Conservation (phyloP, 331 rosid genomes). For the Ulmus americana region DNA sequence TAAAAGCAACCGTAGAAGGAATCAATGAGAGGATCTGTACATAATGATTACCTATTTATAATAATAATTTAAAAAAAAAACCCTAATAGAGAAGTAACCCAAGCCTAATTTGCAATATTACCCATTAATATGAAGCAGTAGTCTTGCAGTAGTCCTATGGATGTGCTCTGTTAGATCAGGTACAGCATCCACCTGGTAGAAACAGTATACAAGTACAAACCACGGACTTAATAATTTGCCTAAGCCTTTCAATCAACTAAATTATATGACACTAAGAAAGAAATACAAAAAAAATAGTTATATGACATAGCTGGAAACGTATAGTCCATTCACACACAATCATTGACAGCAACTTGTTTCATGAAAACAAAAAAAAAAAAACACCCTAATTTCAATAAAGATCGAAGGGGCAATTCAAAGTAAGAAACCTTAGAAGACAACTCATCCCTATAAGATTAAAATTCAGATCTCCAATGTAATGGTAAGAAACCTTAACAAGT, state of each 20-base stretch:
- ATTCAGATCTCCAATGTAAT: too few species aligned
- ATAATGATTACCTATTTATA: too few species aligned
- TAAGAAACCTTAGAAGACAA: too few species aligned
- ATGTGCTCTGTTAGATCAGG: conserved; percentile 83
- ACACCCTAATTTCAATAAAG: not conserved
- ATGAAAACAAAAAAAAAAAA: not conserved
- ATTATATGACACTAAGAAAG: not conserved
- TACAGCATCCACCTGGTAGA: conserved; percentile 82
- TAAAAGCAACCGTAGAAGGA: too few species aligned
- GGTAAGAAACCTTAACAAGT: not conserved
- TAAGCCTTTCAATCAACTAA: not conserved
- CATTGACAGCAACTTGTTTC: not conserved
- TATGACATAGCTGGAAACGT: not conserved
- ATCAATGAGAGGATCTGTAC: too few species aligned
- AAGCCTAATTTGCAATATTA: conserved; percentile 18
- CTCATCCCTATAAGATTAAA: too few species aligned
- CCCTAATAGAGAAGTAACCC: not conserved
- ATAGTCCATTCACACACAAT: not conserved
- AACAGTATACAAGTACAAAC: not conserved
- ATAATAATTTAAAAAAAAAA: not conserved
- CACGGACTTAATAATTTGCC: not conserved
- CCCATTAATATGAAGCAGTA: conserved; percentile 86
- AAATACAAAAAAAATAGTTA: not conserved
- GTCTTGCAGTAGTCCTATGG: conserved; percentile 77
- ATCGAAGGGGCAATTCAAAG: too few species aligned